phyloP scores from a whole-genome alignment of 2,329 filamentous ascomycete genomes.

The Rosellinia necatrix region DNA sequence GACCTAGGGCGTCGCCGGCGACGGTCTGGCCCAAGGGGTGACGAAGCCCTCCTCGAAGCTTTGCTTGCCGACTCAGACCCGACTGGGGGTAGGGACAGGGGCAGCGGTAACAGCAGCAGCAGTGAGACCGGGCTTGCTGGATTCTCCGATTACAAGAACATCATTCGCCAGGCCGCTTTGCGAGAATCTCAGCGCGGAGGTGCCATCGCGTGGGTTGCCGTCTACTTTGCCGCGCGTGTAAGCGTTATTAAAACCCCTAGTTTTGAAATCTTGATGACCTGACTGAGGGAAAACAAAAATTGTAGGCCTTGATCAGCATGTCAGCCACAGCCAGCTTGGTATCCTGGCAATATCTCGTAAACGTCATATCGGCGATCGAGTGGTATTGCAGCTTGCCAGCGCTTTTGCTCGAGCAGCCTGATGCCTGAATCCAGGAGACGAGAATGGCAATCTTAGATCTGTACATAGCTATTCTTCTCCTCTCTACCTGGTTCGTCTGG shows the following conservation, averaged over 20 bases:
- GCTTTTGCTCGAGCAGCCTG: not conserved
- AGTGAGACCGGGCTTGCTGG: not conserved
- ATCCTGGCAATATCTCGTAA: not conserved
- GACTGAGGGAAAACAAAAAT: not conserved
- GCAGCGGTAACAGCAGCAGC: not conserved
- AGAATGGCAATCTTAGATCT: not conserved
- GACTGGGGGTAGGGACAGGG: not conserved
- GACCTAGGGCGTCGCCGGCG: too few species aligned
- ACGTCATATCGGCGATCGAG: not conserved
- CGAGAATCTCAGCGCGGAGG: not conserved
- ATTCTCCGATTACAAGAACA: not conserved
- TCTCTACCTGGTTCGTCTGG: not conserved
- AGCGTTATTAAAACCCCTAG: not conserved
- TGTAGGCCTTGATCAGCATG: not conserved
- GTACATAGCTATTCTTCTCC: not conserved
- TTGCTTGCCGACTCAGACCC: not conserved
- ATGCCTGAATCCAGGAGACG: not conserved
- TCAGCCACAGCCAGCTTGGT: not conserved
- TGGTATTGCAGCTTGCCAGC: not conserved
- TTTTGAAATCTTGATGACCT: not conserved
- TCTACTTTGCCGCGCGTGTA: not conserved
- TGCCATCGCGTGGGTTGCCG: not conserved
- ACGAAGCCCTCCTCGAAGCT: too few species aligned
- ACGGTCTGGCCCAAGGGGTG: too few species aligned
- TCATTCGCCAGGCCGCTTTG: not conserved